These are phyloP conservation scores for Vaccinium darrowii DNA, from an alignment of 148 eudicot species.

Conservation along the genomic window DNA sequence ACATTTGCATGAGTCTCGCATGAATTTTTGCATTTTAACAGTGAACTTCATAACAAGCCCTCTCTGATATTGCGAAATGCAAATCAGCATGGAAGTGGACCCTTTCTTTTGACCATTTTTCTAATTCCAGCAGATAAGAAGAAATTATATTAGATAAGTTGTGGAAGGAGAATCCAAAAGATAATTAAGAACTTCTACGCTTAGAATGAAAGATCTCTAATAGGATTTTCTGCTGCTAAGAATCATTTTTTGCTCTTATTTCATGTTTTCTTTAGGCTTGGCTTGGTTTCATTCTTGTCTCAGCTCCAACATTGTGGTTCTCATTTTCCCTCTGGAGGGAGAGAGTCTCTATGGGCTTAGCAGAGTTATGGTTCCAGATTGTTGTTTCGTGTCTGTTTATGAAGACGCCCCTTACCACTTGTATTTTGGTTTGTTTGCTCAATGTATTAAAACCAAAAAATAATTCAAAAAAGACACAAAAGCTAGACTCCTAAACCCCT, in stretches of 20 bases:
- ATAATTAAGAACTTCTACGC: not conserved
- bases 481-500: not conserved
- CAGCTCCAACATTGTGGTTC: not conserved
- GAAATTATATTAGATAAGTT: not conserved
- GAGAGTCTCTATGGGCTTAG: not conserved
- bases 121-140: not conserved
- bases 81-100: not conserved
- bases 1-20: not conserved
- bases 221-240: not conserved
- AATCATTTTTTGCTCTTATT: not conserved
- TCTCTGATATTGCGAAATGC: not conserved
- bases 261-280: not conserved
- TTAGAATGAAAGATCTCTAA: not conserved
- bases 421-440: not conserved
- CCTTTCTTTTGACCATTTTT: not conserved
- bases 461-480: not conserved
- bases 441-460: not conserved
- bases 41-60: not conserved
- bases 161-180: not conserved
- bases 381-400: not conserved
- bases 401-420: not conserved
- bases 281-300: not conserved
- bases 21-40: not conserved
- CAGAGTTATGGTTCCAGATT: not conserved
- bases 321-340: not conserved